These are phyloP conservation scores for Phytomonas sp. DNA, from an alignment of 208 protist genomes.

Conservation along the genomic window DNA sequence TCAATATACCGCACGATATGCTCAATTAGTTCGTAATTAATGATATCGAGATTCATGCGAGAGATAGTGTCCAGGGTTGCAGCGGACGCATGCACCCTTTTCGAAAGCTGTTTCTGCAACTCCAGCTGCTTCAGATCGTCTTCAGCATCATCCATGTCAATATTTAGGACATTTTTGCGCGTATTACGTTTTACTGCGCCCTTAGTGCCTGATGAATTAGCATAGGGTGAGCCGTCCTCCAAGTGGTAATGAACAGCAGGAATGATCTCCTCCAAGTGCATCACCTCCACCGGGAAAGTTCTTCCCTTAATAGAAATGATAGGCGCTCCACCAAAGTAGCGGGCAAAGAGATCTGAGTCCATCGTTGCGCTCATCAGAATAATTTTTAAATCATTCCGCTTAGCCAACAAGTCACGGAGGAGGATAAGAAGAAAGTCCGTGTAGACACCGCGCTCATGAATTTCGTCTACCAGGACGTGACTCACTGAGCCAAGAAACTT, in stretches of 20 bases:
- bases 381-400: constrained; percentile 74
- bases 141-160: constrained; percentile 60
- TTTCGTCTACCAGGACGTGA: constrained; percentile 94
- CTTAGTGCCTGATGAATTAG: constrained; percentile 33
- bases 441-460: constrained; percentile 96
- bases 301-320: constrained; percentile 90
- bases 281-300: constrained; percentile 91
- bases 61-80: constrained; percentile 59
- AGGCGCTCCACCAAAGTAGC: constrained; percentile 88
- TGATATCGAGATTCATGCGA: constrained; percentile 83
- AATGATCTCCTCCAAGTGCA: constrained; percentile 93
- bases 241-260: constrained; percentile 66
- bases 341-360: constrained; percentile 89
- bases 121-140: constrained; percentile 38
- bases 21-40: constrained; percentile 95
- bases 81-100: constrained; percentile 31
- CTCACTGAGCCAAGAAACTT: constrained; percentile 81
- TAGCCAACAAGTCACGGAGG: constrained; percentile 76
- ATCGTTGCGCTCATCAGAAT: constrained; percentile 95
- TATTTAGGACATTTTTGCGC: constrained; percentile 43
- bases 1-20: constrained; percentile 85
- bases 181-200: constrained; percentile 55
- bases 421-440: constrained; percentile 93
- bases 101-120: constrained; percentile 32
- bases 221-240: constrained; percentile 78